A percentile compares a stretch with the other conserved stretches of the same genome.
Evolutionary conservation across 257 asterid genomes (phyloP).

Genomic region (Fraxinus americana): DNA sequence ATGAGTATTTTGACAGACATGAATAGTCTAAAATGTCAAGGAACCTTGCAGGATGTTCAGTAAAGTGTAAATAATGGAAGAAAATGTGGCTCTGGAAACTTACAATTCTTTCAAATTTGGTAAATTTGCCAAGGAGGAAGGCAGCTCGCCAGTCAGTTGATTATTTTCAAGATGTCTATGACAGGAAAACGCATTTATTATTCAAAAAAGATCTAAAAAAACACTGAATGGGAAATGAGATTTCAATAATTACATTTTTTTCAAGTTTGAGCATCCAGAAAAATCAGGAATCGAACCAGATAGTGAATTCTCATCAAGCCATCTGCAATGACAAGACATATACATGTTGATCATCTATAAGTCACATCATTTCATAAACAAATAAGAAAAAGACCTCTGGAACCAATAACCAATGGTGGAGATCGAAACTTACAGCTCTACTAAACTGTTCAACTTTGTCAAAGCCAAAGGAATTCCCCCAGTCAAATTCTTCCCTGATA

Average conservation of each 20-base stretch:
- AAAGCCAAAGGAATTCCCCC: constrained; percentile 67
- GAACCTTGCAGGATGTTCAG: neutral
- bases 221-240: neutral
- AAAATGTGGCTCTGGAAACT: constrained; percentile 41
- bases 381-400: neutral
- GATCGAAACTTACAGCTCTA: constrained; percentile 64
- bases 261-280: constrained; percentile 82
- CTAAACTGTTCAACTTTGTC: constrained; percentile 60
- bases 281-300: constrained; percentile 91
- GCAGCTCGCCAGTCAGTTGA: constrained; percentile 72
- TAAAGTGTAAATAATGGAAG: neutral
- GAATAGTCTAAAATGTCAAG: neutral
- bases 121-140: constrained; percentile 63
- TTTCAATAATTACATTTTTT: constrained; percentile 52
- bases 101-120: constrained; percentile 84
- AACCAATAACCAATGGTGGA: neutral
- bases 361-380: constrained; percentile 7
- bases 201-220: constrained; percentile 13
- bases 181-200: constrained; percentile 25
- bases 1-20: neutral
- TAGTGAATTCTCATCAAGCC: constrained; percentile 85
- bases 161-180: constrained; percentile 89
- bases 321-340: constrained; percentile 53
- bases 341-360: constrained; percentile 8
- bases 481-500: constrained; percentile 68